Evolutionary conservation across 169 alveolate species (phyloP), one percentile per base, ranked within the genome.

Genomic region (Ichthyophthirius multifiliis): DNA sequence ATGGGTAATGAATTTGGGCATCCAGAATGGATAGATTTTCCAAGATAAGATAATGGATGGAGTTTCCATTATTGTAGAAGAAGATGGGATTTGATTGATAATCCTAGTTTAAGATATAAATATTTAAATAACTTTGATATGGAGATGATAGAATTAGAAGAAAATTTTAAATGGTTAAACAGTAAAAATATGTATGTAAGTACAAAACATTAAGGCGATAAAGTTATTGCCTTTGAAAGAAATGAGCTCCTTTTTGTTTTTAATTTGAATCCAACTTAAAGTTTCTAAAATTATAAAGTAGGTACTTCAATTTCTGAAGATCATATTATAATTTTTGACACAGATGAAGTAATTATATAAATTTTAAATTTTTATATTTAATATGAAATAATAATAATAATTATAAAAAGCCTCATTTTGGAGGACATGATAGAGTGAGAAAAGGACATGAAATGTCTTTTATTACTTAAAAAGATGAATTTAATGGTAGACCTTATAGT

Each of bases 1-100:
- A 94, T 94, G 96, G 97, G 97, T 32, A 94, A 92, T 81, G 97
- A 94, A 76, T 94, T 92, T 48, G 97, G 97, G 5, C 97, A 94
- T 74, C 96, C 97, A 62, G 97, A 94, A 76, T 94, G 97, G 96
- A 90, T 94, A 37, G 96, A 94, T 79, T 94, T 94, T 81, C 97
- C 97, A 27, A 87, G 96, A 77, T 92, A 90, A 46, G 96, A 94
- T n/a, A 94, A 91, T 80, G 93, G 93, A 12, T 89, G 85, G 83
- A 79, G 92, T 31, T 90, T 92, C 74, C 88, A 91, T 10, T 87
- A 87, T 65, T 90, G 94, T 13, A 74, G 95, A 48, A 90, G 97
- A 81, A 90, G 91, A 75, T 94, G 97, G 96, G 90, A 85, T 76
- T 55, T 94, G 35, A 76, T 87, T 30, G 95, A 94, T 46, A 84